Evolutionary conservation across 225 moss, liverwort and hornwort genomes (phyloP), one percentile per base, ranked within the genome.

Genomic region (Polytrichum formosum): DNA sequence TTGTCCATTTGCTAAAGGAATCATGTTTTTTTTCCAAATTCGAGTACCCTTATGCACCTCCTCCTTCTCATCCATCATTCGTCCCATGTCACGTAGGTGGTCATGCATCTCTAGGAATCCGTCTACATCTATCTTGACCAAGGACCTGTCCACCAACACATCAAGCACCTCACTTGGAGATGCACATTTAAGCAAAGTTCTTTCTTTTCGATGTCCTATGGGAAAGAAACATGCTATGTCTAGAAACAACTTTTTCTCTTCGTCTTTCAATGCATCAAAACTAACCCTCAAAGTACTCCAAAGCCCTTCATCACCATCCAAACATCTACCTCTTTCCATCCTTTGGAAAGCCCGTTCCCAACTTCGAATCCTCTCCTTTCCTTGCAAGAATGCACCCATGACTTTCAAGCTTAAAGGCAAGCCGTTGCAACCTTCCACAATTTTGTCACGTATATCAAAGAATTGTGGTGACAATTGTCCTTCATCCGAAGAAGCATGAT

Each of bases 361-460:
- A 28, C 26, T 6, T 30, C 29, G 64, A 26, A 65, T 16, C 27
- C 9, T 28, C 64, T 65, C 25, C 25, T 28, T 65, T 19, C 29
- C 64, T 13, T 30, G 10, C 27, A 65, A 65, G 20, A 28, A 65
- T 18, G 13, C 9, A 30, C 28, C 64, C 29, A 65, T 65, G 25
- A 65, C 64, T 30, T 65, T 65, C 64, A 65, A 65, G 18, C 64
- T 65, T 16, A 65, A 65, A 28, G 64, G 64, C 27, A 65, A 30
- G 64, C 64, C 27, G 1, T 30, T 25, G 25, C 64, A 65, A 20
- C 18, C 29, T 65, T 65, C 10, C 10, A 30, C 27, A 30, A 65
- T 65, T 65, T 65, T 27, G 16, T 18, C 19, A 55, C 55, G 3
- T 55, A 55, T 55, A 55, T 28, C 55, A 55, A 55, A 19, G 19